Evolutionary conservation across 169 alveolate species (phyloP), one percentile per base, ranked within the genome.

Genomic region (Cryptosporidium meleagridis): DNA sequence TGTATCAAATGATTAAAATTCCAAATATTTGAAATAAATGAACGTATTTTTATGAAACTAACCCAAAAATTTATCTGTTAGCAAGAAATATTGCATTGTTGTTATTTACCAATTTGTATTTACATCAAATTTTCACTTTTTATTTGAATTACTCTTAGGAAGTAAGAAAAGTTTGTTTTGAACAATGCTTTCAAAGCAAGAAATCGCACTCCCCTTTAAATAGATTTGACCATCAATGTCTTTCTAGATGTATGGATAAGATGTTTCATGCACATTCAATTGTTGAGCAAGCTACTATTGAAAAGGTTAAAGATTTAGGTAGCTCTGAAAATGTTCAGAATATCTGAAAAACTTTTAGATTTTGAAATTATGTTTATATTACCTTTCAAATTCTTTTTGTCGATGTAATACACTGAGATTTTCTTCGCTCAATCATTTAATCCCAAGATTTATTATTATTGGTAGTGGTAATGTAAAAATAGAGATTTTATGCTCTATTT

Each of bases 171-270:
- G 68, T 80, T 9, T 80, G 89, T 29, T 80, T 80, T 80, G 52
- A 65, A 7, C 75, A 44, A 35, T 80, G 89, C 26, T 80, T 80
- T 67, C 61, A 80, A 53, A 59, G 71, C 35, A 65, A 51, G 68
- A 80, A 80, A 44, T 80, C 69, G 10, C 80, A 41, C 29, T 41
- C 73, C 7, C 68, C 89, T 21, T 39, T 80, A 80, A 80, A 59
- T 44, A 80, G 52, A 65, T 44, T 44, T 67, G 89, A 80, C 52
- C 61, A 80, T 12, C 33, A 26, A 26, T 80, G 89, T 44, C 67
- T 80, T 39, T 41, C 89, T 33, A 80, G 52, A 65, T 80, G 89
- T 45, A 80, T 80, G 89, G 89, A 80, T 65, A 80, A 65, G 67
- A 80, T 80, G 89, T 59, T 62, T 5, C 41, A 65, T 29, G 80